Evolutionary conservation across 768 basidiomycete species (phyloP), one percentile per base, ranked within the genome.

Genomic region (Amanita thiersii): DNA sequence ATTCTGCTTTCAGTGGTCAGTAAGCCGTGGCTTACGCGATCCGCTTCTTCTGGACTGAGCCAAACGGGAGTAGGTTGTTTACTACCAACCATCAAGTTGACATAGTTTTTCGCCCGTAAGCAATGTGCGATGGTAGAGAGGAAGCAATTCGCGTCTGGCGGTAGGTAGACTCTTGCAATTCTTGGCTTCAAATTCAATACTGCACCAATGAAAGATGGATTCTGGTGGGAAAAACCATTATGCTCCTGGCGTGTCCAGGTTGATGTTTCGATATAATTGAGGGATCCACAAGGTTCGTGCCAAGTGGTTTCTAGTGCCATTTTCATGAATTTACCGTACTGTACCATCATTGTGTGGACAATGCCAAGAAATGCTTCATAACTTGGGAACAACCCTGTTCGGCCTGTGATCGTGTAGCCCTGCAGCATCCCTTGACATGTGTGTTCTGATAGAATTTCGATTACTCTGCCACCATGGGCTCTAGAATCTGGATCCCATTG

Each of bases 321-420:
- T 63, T 93, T 92, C 38, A 73, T 58, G 61, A 93, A 93, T 60
- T 93, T 93, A 64, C 78, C 70, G 57, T 92, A 92, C 53, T 87
- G 86, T 2, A 85, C 81, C 76, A 84, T 80, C 88, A 91, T 90
- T 12, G 88, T 92, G 42, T 84, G 81, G 19, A 92, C 61, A 58
- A 92, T 92, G 32, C 88, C 88, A 32, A 92, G 66, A 73, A 94
- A 96, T 0, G 87, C 83, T 56, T 94, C 91, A 57, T 94, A 92
- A 20, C 79, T 82, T 1, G 91, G 89, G 75, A 94, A 89, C 24
- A 93, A 66, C 9, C 77, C 89, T 0, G 81, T 84, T 29, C 82
- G 70, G 6, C 91, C 91, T 0, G 91, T 93, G 34, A 96, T 74
- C 4, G 88, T 90, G 60, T 93, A 93, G 2, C 91, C 90, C 60